phyloP scores from a whole-genome alignment of 2,329 filamentous ascomycete genomes.

The Colletotrichum graminicola region DNA sequence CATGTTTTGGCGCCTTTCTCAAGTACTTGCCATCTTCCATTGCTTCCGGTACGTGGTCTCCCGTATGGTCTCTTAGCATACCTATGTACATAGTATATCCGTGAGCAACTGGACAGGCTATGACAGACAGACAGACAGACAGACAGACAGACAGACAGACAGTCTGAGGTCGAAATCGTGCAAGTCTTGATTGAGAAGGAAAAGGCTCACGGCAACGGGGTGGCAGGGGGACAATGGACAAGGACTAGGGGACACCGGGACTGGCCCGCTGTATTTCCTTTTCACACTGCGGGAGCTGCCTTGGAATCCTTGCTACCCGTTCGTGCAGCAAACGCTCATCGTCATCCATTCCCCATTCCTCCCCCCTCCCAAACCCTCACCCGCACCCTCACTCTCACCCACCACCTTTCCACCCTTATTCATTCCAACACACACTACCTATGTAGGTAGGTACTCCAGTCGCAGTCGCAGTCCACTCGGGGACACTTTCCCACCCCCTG shows the following conservation, averaged over 20 bases:
- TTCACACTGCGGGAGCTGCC: constrained; percentile 45
- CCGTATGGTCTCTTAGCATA: too few relatives aligned
- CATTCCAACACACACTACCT: neutral
- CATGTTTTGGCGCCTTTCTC: neutral
- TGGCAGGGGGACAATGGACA: neutral
- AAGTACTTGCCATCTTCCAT: neutral
- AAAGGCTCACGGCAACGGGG: neutral
- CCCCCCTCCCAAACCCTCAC: neutral
- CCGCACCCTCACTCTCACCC: constrained; percentile 4
- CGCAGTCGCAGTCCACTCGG: constrained; percentile 2
- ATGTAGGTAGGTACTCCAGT: neutral
- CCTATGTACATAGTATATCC: too few relatives aligned
- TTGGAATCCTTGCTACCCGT: constrained; percentile 57
- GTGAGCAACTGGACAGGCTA: neutral
- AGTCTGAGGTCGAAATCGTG: neutral
- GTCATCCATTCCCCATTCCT: constrained; percentile 15
- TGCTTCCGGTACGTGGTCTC: neutral
- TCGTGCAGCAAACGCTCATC: constrained; percentile 52
- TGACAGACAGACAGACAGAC: too few relatives aligned
- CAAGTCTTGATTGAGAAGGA: neutral
- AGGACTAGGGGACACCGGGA: constrained; percentile 10
- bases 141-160: too few relatives aligned
- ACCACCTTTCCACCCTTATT: neutral
- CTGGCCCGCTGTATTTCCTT: constrained; percentile 29
- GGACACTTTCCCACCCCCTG: constrained; percentile 12